A percentile compares a stretch with the other conserved stretches of the same genome.
Conservation (phyloP, 352 stramenopile genomes). For the Aphanomyces astaci region DNA sequence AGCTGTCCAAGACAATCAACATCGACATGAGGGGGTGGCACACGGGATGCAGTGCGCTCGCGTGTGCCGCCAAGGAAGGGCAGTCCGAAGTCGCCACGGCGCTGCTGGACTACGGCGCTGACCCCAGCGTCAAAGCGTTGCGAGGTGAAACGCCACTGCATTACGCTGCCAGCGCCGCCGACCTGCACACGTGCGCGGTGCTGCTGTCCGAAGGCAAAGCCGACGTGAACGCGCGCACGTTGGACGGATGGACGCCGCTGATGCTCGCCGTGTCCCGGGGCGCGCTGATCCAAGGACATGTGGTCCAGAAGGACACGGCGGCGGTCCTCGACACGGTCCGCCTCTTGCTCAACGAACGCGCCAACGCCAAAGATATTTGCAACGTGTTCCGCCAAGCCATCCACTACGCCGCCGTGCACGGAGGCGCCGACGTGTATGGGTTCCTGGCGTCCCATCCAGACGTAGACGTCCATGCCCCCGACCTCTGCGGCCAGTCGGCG, state of each 20-base stretch:
- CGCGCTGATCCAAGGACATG: conserved; percentile 28
- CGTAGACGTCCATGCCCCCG: conserved; percentile 34
- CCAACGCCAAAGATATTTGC: conserved; percentile 53
- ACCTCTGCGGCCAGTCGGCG: conserved; percentile 63
- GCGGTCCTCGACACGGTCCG: conserved; percentile 56
- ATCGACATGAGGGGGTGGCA: conserved; percentile 77
- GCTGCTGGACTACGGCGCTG: conserved; percentile 70
- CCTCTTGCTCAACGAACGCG: conserved; percentile 56
- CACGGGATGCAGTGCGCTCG: conserved; percentile 61
- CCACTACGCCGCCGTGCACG: conserved; percentile 66
- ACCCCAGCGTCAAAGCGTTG: conserved; percentile 53
- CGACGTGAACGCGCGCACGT: conserved; percentile 59
- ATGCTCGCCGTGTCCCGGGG: conserved; percentile 65
- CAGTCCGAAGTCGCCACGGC: conserved; percentile 64
- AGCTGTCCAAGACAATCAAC: conserved; percentile 54
- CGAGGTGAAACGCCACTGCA: conserved; percentile 69
- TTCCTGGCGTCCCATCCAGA: conserved; percentile 38
- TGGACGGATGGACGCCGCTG: conserved; percentile 58
- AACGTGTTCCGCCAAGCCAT: conserved; percentile 59
- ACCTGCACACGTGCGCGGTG: conserved; percentile 27
- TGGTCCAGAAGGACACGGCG: conserved; percentile 21
- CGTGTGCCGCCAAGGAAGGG: conserved; percentile 60
- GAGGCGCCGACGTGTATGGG: conserved; percentile 46
- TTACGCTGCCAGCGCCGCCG: conserved; percentile 65
- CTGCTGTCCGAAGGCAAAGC: conserved; percentile 64